Base-by-base conservation (phyloP, 2,329 filamentous ascomycete genomes). In the Scortechinia acanthostroma region DNA sequence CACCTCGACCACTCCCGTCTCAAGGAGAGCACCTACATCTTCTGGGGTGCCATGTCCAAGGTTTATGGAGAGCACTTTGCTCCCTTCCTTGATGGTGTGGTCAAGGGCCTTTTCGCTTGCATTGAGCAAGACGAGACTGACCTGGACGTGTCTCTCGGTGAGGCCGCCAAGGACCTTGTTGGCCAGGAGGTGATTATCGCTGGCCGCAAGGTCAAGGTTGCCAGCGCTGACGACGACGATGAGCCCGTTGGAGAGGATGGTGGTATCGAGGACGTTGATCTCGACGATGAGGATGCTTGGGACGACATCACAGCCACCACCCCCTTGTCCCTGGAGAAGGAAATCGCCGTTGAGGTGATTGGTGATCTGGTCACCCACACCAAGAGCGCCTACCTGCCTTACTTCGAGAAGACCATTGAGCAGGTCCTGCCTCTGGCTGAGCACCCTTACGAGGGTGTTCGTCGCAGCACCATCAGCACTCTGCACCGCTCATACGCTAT, bases 1-100 rank as follows among this genome's bases (percentile, higher is more conserved):
- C 74, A 86, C 54, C 81, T 98, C 2, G 91, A 89, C 55, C 91
- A 96, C 68, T 87, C 91, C 35, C 80, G 91, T 47, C 80, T 97
- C 44, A 88, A 90, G 64, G 93, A 98, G 72, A 96, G 90, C 50
- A 95, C 89, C 61, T 98, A 95, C 69, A 94, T 97, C 50, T 76
- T 98, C 45, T 98, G 93, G 91, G 90, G 88, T 52, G 89, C 88
- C 33, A 82, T 98, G 60, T 86, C 91, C 50, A 94, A 94, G 70
- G 89, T 97, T 6, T 97, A 97, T 65, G 83, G 86, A 56, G 86
- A 88, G 58, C 75, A 90, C 45, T 91, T 94, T 50, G 78, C 80
- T 46, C 82, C 86, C 47, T 93, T 89, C 68, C 76, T 93, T 4
- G 73, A 77, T 1, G 87, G 86, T 43, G 86, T 89, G 43, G 85